Evolutionary conservation across 2,329 filamentous ascomycete species (phyloP).

Genomic region (Penicillium sp.): DNA sequence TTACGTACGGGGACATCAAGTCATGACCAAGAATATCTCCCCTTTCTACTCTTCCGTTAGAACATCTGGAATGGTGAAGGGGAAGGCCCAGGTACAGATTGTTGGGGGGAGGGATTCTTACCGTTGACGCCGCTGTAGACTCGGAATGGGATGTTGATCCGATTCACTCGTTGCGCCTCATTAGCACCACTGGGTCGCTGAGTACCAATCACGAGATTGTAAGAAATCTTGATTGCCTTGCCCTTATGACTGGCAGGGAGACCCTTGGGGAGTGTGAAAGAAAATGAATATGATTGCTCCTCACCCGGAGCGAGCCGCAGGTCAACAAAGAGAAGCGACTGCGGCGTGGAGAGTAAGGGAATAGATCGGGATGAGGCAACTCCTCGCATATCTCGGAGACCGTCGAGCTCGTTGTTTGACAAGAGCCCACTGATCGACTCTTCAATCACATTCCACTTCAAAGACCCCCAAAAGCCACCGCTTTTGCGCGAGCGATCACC

Average conservation of each 20-base stretch:
- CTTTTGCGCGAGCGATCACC: slow-evolving; percentile 51
- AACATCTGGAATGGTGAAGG: not conserved
- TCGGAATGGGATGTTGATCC: slow-evolving; percentile 88
- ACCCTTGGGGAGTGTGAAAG: slow-evolving; percentile 76
- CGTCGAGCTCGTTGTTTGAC: slow-evolving; percentile 81
- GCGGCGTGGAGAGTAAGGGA: slow-evolving; percentile 86
- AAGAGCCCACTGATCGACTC: slow-evolving; percentile 82
- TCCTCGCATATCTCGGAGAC: slow-evolving; percentile 90
- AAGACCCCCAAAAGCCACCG: slow-evolving; percentile 71
- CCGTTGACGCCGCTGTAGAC: slow-evolving; percentile 89
- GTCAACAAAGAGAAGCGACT: slow-evolving; percentile 94
- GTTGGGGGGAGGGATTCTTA: slow-evolving; percentile 19
- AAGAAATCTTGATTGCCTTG: slow-evolving; percentile 88
- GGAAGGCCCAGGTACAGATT: too few species aligned
- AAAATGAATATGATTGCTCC: slow-evolving; percentile 79
- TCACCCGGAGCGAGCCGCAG: slow-evolving; percentile 81
- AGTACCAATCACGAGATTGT: slow-evolving; percentile 85
- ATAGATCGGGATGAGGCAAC: slow-evolving; percentile 79
- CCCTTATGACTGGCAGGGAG: slow-evolving; percentile 88
- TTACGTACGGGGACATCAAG: slow-evolving; percentile 86
- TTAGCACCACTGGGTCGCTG: slow-evolving; percentile 73
- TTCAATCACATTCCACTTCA: slow-evolving; percentile 83
- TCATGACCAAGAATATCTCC: slow-evolving; percentile 90
- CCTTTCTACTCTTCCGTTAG: slow-evolving; percentile 44
- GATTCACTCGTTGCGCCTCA: slow-evolving; percentile 73